Evolutionary conservation across 2,329 filamentous ascomycete species (phyloP).

Genomic region (Botrytis medusae): DNA sequence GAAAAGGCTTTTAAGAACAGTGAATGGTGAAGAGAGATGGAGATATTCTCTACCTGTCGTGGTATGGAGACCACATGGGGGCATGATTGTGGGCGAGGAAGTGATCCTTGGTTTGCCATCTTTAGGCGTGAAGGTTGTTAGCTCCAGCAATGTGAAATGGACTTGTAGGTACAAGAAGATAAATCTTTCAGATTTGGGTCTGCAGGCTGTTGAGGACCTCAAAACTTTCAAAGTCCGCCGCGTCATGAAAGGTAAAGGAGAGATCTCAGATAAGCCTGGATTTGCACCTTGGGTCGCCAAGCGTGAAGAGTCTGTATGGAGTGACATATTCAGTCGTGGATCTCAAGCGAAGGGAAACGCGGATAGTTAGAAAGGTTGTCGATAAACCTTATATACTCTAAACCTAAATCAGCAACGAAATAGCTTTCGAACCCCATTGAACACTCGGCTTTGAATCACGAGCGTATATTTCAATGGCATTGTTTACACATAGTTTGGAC

Average conservation of each 20-base stretch:
- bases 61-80: slow-evolving; percentile 10
- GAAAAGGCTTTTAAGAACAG: neutral
- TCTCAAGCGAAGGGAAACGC: no score
- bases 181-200: neutral
- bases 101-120: slow-evolving; percentile 9
- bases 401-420: neutral
- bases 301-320: neutral
- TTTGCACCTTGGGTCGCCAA: slow-evolving; percentile 1
- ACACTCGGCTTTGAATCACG: neutral
- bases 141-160: neutral
- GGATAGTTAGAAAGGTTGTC: neutral
- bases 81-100: neutral
- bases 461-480: neutral
- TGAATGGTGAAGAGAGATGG: neutral
- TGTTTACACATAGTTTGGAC: neutral
- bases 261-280: neutral
- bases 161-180: slow-evolving; percentile 15
- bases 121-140: slow-evolving; percentile 2
- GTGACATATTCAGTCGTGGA: neutral
- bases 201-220: neutral
- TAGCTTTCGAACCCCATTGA: no score
- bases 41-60: slow-evolving; percentile 7
- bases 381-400: no score
- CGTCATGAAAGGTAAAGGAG: slow-evolving; percentile 5
- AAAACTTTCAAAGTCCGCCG: neutral